Evolutionary conservation across 2,329 filamentous ascomycete genomes (phyloP), one percentile per base, ranked within the genome.

Genomic region (Rhytidhysteron rufulum): DNA sequence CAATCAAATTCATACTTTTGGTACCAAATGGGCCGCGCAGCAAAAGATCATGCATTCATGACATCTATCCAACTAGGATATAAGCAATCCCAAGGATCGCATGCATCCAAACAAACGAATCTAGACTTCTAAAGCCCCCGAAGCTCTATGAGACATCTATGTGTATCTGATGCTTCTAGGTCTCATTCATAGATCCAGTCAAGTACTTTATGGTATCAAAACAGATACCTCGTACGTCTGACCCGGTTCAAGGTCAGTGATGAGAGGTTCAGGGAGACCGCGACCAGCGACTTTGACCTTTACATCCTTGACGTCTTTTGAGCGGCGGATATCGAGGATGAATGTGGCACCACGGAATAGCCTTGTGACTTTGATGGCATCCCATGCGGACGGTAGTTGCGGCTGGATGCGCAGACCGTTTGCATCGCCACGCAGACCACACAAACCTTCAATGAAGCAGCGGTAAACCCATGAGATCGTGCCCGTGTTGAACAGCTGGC

Each of bases 401-500:
- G 77, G 76, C 2, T 65, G 58, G 20, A 79, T 61, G 7, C 49
- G 49, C 37, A 79, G 51, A 0, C 75, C 76, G 2, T 71, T 57
- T 1, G 58, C 58, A 9, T 74, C 73, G 19, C 77, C 77, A 9
- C 67, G 66, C 27, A 80, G 58, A 0, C 77, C 76, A 44, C 75
- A 79, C 4, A 80, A 55, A 0, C 75, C 75, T 54, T 80, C 76
- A 34, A 78, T 70, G 48, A 79, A 69, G 53, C 68, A 73, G 8
- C 76, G 67, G 55, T 79, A 79, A 3, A 67, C 74, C 77, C 76
- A 80, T 15, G 73, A 72, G 18, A 77, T 71, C 5, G 75, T 79
- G 3, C 76, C 77, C 2, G 76, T 80, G 54, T 79, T 79, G 62
- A 80, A 79, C 13, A 80, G 55, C 54, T 78, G 75, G 48, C 73